These are phyloP conservation scores for Candida saitoana DNA, from an alignment of 805 yeast genomes.

Conservation along the genomic window DNA sequence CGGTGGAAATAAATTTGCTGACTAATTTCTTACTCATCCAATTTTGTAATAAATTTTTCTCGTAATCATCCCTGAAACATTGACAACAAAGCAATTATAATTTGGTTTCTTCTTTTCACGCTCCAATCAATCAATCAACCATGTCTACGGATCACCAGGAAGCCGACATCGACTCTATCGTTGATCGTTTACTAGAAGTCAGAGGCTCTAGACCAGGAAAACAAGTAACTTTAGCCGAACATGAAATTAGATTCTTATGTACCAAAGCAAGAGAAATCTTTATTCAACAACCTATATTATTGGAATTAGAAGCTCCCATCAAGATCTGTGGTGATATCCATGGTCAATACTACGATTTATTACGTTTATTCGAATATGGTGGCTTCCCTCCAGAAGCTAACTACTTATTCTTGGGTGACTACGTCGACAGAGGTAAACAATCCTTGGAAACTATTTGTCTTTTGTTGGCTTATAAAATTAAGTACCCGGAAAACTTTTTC, in stretches of 20 bases:
- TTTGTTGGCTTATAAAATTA: constrained; percentile 90
- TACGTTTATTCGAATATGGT: constrained; percentile 94
- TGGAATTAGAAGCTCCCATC: constrained; percentile 96
- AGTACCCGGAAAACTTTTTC: constrained; percentile 96
- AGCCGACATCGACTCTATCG: constrained; percentile 94
- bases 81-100: neutral
- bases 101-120: neutral
- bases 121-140: neutral
- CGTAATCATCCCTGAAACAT: neutral
- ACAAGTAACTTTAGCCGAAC: constrained; percentile 89
- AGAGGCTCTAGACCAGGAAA: constrained; percentile 98
- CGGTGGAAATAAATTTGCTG: neutral
- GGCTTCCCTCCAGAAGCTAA: constrained; percentile 99
- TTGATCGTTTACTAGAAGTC: constrained; percentile 93
- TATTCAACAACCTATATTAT: constrained; percentile 92
- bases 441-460: constrained; percentile 93
- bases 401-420: constrained; percentile 92
- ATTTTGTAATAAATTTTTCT: neutral
- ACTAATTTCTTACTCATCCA: neutral
- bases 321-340: constrained; percentile 97
- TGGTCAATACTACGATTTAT: constrained; percentile 94
- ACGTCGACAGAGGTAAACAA: constrained; percentile 98
- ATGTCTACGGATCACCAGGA: constrained; percentile 47
- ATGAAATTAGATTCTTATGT: constrained; percentile 91
- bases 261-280: constrained; percentile 97